Evolutionary conservation across 495 filamentous ascomycete species (phyloP), one percentile per base, ranked within the genome.

Genomic region (Aspergillus diversus): DNA sequence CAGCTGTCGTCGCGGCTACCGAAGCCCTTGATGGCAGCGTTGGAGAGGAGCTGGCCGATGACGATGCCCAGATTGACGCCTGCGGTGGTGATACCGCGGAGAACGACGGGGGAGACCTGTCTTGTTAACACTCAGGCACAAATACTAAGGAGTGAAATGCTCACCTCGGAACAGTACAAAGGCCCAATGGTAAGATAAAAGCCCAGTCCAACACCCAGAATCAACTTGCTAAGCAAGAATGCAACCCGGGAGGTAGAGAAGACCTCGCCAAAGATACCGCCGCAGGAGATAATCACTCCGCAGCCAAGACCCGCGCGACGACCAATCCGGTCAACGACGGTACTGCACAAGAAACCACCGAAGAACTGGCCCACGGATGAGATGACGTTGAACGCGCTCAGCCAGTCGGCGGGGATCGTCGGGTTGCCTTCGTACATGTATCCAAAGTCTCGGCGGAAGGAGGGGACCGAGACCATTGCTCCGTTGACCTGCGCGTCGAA

Each of bases 401-500:
- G 73, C 76, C 76, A 79, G 33, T 54, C 51, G 13, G 76, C 75
- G 1, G 75, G 73, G 8, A 79, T 66, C 5, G 73, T 69, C 7
- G 66, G 56, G 21, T 63, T 37, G 8, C 67, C 75, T 0, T 75
- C 33, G 55, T 69, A 75, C 4, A 70, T 50, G 43, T 77, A 73
- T 34, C 76, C 75, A 65, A 75, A 79, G 32, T 75, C 63, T n/a
- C 60, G 33, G 11, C 74, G 67, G 55, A 79, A 79, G 13, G 71
- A 60, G 33, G 75, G 73, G 1, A 76, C 67, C 17, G 69, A 66
- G 34, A 79, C 62, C 60, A 76, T 69, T 2, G 73, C 69, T 1
- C 75, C 74, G 43, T 72, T 79, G 46, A 79, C 71, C 57, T 79
- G 76, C 37, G 70, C 73, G 61, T 79, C 76, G 49, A 77, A 79